phyloP scores from a whole-genome alignment of 345 rosid species.

The Brassica rapa region DNA sequence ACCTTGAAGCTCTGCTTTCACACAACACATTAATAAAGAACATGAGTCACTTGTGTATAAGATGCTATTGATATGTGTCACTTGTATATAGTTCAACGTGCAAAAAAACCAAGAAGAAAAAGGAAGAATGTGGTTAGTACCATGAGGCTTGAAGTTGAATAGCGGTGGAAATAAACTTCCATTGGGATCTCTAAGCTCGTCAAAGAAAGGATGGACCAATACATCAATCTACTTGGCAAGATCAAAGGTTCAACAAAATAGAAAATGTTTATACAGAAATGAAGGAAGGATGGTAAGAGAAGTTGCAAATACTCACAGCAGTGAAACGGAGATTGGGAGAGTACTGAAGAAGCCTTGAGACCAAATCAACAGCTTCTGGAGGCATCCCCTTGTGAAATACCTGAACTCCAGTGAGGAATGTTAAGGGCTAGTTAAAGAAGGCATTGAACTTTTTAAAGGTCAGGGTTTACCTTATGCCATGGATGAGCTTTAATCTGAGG shows the following conservation, averaged over 20 bases:
- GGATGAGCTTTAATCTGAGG: slow-evolving; percentile 99
- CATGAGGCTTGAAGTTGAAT: slow-evolving; percentile 54
- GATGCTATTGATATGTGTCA: background rate
- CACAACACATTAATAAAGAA: slow-evolving; percentile 6
- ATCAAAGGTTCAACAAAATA: slow-evolving; percentile 12
- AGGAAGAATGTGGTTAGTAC: slow-evolving; percentile 5
- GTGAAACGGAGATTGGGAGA: slow-evolving; percentile 92
- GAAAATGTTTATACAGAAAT: background rate
- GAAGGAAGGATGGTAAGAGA: background rate
- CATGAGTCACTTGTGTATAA: background rate
- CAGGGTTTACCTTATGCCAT: slow-evolving; percentile 81
- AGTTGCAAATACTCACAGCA: slow-evolving; percentile 63
- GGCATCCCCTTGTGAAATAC: slow-evolving; percentile 96
- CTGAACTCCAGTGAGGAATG: slow-evolving; percentile 39
- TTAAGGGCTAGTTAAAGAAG: background rate
- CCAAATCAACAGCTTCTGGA: slow-evolving; percentile 96
- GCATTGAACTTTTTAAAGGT: background rate
- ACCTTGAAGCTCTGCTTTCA: slow-evolving; percentile 72
- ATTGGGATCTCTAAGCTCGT: slow-evolving; percentile 69
- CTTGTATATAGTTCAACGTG: background rate
- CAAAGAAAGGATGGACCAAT: slow-evolving; percentile 69
- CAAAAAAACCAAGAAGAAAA: too few relatives aligned
- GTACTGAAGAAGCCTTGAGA: slow-evolving; percentile 89
- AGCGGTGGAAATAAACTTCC: slow-evolving; percentile 73
- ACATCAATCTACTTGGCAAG: slow-evolving; percentile 63